Base-by-base conservation (phyloP, 331 rosid species). In the Quercus lobata region DNA sequence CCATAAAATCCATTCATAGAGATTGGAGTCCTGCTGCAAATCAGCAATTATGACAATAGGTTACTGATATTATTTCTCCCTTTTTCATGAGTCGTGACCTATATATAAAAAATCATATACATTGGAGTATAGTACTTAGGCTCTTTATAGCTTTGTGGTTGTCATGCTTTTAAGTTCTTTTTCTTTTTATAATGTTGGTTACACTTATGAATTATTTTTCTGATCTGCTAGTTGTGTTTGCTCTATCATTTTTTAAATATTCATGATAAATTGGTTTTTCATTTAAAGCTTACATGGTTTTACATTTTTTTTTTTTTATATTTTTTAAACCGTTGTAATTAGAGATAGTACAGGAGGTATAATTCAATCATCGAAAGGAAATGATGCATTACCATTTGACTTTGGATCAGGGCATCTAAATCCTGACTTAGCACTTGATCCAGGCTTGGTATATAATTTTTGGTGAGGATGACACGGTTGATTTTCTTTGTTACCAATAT, bases 21-120 rank as follows among this genome's bases (percentile, higher is more conserved):
- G 6, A 19, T 15, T 71, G 34, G 57, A 44, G 57, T 44, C 74
- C 35, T 19, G 29, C 57, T 16, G 29, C 57, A 7, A 71, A 71
- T 44, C 74, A 7, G 74, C 57, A 37, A 18, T 71, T 27, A 71
- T 71, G 74, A 71, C 74, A 71, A 44, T 56, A 19, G 74, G 74
- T 71, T 37, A 17, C 27, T n/a, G 14, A 62, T 14, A 9, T 62
- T 9, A 16, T 62, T 62, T 10, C 19, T 27, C 35, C 6, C 10
- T 63, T 29, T 24, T 63, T 27, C 70, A 63, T 41, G 46, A 41
- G 46, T 41, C 12, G 9, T 8, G 35, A 21, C 34, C 37, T 63
- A 25, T 4, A 5, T 27, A 29, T 14, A 63, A 2, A 5, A 41
- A 41, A 41, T 41, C 12, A 41, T 41, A 41, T 8, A 41, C 46